Conservation (phyloP, 768 basidiomycete genomes). For the Cystofilobasidium capitatum region DNA sequence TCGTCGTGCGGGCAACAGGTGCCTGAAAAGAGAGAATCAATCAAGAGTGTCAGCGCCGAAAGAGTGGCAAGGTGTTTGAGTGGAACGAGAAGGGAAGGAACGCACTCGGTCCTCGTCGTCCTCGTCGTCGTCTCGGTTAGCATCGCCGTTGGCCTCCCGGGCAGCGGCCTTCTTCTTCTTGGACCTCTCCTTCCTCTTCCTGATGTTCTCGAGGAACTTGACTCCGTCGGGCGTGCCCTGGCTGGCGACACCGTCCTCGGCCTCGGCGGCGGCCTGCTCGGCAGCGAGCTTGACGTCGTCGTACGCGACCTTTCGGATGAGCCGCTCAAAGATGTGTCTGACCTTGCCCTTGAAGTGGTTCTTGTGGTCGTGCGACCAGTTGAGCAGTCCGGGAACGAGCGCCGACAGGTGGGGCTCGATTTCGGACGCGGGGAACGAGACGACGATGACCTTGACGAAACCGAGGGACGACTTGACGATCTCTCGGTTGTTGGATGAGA, state of each 20-base stretch:
- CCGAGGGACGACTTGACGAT: slow-evolving; percentile 95
- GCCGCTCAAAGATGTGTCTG: slow-evolving; percentile 90
- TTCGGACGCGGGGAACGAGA: slow-evolving; percentile 63
- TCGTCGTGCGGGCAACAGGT: slow-evolving; percentile 46
- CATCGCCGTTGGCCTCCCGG: slow-evolving; percentile 48
- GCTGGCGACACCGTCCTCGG: slow-evolving; percentile 53
- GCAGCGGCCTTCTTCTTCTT: slow-evolving; percentile 67
- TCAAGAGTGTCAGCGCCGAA: background rate
- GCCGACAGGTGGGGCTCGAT: slow-evolving; percentile 65
- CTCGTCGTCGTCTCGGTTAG: slow-evolving; percentile 48
- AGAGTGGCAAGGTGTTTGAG: background rate
- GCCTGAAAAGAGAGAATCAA: slow-evolving; percentile 36
- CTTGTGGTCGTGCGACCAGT: slow-evolving; percentile 95
- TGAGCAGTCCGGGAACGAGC: slow-evolving; percentile 73
- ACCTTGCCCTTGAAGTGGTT: slow-evolving; percentile 98
- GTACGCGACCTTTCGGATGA: slow-evolving; percentile 82
- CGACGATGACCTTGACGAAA: slow-evolving; percentile 84
- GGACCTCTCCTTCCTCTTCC: slow-evolving; percentile 85
- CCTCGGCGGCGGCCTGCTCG: slow-evolving; percentile 63
- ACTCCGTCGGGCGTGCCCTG: slow-evolving; percentile 61
- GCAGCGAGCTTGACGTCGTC: slow-evolving; percentile 60
- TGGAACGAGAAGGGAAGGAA: background rate
- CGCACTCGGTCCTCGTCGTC: slow-evolving; percentile 46
- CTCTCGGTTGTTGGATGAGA: slow-evolving; percentile 82
- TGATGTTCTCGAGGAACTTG: slow-evolving; percentile 87